A percentile compares a stretch with the other conserved stretches of the same genome.
Evolutionary conservation across 805 yeast genomes (phyloP).

Genomic region (Teunomyces pallodes): DNA sequence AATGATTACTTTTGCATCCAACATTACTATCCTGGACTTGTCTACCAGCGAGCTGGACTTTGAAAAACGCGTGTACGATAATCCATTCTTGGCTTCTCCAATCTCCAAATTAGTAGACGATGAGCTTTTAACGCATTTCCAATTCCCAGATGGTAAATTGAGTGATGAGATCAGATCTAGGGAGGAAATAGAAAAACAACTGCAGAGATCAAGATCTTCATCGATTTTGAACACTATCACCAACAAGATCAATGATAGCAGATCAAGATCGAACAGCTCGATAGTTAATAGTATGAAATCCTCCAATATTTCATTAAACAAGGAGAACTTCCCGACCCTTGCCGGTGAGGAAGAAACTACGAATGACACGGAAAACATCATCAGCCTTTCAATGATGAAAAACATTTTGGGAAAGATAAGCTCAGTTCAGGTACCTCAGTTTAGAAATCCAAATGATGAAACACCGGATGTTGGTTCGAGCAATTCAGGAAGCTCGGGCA

Average conservation of each 20-base stretch:
- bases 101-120: slow-evolving; percentile 28
- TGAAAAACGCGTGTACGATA: neutral
- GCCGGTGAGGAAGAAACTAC: slow-evolving; percentile 15
- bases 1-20: slow-evolving; percentile 34
- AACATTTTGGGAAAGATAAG: slow-evolving; percentile 36
- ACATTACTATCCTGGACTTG: slow-evolving; percentile 33
- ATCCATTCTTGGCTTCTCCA: slow-evolving; percentile 1
- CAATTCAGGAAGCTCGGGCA: neutral
- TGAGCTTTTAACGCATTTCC: slow-evolving; percentile 22
- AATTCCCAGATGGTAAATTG: slow-evolving; percentile 26
- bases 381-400: slow-evolving; percentile 30
- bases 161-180: slow-evolving; percentile 14
- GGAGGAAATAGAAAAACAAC: slow-evolving; percentile 8
- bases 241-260: slow-evolving; percentile 26
- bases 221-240: slow-evolving; percentile 38
- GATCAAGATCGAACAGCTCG: slow-evolving; percentile 36
- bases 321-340: slow-evolving; percentile 29
- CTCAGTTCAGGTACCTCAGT: slow-evolving; percentile 26
- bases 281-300: slow-evolving; percentile 19
- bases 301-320: slow-evolving; percentile 10
- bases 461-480: slow-evolving; percentile 1
- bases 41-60: slow-evolving; percentile 5
- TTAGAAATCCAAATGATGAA: slow-evolving; percentile 14
- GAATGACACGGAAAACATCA: slow-evolving; percentile 13
- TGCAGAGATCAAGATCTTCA: slow-evolving; percentile 34